A percentile compares a stretch with the other conserved stretches of the same genome.
These are phyloP conservation scores for Gossypium raimondii DNA, from an alignment of 345 rosid genomes.

Conservation along the genomic window DNA sequence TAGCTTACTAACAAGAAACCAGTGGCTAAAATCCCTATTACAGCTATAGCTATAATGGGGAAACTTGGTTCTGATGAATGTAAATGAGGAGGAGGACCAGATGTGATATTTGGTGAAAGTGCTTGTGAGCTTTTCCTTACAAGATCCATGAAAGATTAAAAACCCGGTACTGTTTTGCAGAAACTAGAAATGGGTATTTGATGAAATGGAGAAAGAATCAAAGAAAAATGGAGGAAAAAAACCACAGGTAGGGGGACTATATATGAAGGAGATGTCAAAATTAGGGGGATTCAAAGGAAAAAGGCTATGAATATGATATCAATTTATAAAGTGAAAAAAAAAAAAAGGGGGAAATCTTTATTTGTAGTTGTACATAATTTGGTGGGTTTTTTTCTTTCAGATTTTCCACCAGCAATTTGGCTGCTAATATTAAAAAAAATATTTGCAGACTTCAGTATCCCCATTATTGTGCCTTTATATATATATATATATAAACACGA, in stretches of 20 bases:
- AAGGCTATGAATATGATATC: neutral
- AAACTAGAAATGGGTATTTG: neutral
- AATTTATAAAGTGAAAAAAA: slow-evolving; percentile 10
- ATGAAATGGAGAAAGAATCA: slow-evolving; percentile 10
- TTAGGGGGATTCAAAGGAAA: neutral
- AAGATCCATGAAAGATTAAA: slow-evolving; percentile 41
- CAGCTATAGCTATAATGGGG: slow-evolving; percentile 72
- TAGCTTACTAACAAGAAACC: slow-evolving; percentile 82
- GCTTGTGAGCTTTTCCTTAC: slow-evolving; percentile 26
- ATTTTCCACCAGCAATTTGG: slow-evolving; percentile 22
- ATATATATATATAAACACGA: no score
- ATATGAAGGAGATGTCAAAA: slow-evolving; percentile 15
- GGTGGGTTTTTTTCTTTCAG: slow-evolving; percentile 21
- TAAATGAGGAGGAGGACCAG: slow-evolving; percentile 18
- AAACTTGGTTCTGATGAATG: slow-evolving; percentile 48
- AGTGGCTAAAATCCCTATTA: slow-evolving; percentile 79
- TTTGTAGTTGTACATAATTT: neutral
- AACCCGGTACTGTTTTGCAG: neutral
- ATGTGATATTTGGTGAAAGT: slow-evolving; percentile 27
- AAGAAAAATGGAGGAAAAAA: slow-evolving; percentile 19
- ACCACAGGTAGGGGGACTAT: slow-evolving; percentile 17
- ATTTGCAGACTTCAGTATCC: slow-evolving; percentile 16
- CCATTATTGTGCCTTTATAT: slow-evolving; percentile 18
- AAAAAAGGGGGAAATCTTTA: neutral
- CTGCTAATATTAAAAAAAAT: neutral